Evolutionary conservation across 495 filamentous ascomycete species (phyloP), one percentile per base, ranked within the genome.

Genomic region (Podospora didyma): DNA sequence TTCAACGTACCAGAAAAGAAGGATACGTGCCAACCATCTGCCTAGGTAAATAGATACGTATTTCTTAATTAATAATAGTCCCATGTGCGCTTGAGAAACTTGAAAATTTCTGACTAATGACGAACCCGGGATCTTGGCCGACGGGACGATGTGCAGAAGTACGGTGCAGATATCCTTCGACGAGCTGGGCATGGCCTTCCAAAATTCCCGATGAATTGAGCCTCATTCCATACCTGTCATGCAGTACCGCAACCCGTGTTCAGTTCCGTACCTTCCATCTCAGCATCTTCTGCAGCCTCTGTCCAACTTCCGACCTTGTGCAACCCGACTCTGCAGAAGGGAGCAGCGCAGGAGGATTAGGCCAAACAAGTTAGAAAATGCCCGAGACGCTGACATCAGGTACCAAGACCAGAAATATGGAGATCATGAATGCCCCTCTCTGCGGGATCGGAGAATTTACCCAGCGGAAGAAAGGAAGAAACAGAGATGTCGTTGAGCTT

Each of bases 151-250:
- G n/a, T 1, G 2, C 1, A 7, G 39, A 14, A 42, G 12, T 7
- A 14, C 5, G 39, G 5, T 42, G 39, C 39, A 42, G 5, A 42
- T 42, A 42, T 42, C 39, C 39, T 42, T 14, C 39, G 39, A 42
- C 9, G n/a, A 42, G 7, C 4, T 16, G 14, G 7, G 46, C 46
- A 48, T 48, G 22, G 21, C 24, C 12, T 48, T 26, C 21, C 1
- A 24, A 48, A 48, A 23, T 23, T 48, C 24, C 46, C 46, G 46
- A 48, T 26, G 46, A 24, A 23, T 24, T 48, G 46, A 48, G 46
- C 46, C 46, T 26, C 46, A 48, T 24, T 21, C 23, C 12, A 23
- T 2, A 7, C 10, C 20, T 26, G 4, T 2, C 19, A 48, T 9
- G n/a, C 46, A 48, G 22, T 23, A 12, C 24, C 1, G 26, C 26